Conservation (phyloP, 345 rosid species). For the Salix purpurea region DNA sequence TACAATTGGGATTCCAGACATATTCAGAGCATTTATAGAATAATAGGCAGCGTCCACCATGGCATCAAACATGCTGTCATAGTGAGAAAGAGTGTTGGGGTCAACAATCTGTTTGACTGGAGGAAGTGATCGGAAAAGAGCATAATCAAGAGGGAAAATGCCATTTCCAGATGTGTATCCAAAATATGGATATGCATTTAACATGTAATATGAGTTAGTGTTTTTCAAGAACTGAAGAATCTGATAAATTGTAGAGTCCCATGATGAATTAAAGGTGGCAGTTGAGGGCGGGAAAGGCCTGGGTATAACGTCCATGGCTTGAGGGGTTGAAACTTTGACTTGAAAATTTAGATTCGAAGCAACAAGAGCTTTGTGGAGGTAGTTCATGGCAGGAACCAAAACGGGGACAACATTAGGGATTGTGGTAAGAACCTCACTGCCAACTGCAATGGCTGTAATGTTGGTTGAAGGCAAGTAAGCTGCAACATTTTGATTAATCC, state of each 20-base stretch:
- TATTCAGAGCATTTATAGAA: slow-evolving; percentile 64
- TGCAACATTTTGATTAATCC: slow-evolving; percentile 82
- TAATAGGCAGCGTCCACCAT: slow-evolving; percentile 98
- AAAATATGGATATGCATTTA: slow-evolving; percentile 90
- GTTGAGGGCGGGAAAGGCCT: slow-evolving; percentile 93
- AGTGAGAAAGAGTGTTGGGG: slow-evolving; percentile 87
- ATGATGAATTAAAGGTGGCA: slow-evolving; percentile 67
- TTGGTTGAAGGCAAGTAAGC: slow-evolving; percentile 82
- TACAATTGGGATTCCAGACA: slow-evolving; percentile 65
- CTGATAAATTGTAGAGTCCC: slow-evolving; percentile 73
- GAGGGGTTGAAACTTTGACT: slow-evolving; percentile 81
- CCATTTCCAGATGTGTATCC: slow-evolving; percentile 83
- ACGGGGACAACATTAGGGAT: slow-evolving; percentile 70
- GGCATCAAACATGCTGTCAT: slow-evolving; percentile 94
- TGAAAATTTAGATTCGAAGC: slow-evolving; percentile 74
- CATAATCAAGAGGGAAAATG: slow-evolving; percentile 85
- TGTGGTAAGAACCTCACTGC: slow-evolving; percentile 81
- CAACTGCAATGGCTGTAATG: slow-evolving; percentile 89
- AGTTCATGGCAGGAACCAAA: slow-evolving; percentile 71
- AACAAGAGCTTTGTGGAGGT: slow-evolving; percentile 83
- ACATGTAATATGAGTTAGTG: slow-evolving; percentile 78
- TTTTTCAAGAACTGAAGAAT: slow-evolving; percentile 88
- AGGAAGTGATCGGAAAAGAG: slow-evolving; percentile 67
- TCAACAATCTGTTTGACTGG: slow-evolving; percentile 93
- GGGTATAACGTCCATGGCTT: slow-evolving; percentile 77